These are phyloP conservation scores for Pseudodiploospora longispora DNA, from an alignment of 2,329 filamentous ascomycete species.

Conservation along the genomic window DNA sequence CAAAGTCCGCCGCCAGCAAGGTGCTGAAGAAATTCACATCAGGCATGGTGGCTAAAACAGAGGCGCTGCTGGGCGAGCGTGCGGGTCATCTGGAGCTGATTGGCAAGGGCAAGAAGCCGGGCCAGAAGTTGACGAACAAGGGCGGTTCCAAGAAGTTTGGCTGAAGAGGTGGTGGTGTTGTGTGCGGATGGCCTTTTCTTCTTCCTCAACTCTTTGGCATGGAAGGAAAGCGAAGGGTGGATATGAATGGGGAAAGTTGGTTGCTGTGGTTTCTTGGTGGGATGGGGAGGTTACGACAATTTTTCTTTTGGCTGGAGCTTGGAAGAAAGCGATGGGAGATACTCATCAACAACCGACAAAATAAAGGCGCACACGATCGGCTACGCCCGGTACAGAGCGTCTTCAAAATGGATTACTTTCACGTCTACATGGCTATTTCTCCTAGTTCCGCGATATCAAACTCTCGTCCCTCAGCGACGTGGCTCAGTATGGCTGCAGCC, in stretches of 20 bases:
- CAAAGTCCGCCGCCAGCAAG: constrained; percentile 41
- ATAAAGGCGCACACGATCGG: too few relatives aligned
- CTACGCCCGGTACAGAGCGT: too few relatives aligned
- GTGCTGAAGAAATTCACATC: constrained; percentile 46
- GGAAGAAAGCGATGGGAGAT: neutral
- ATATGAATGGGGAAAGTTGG: neutral
- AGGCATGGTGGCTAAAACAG: constrained; percentile 46
- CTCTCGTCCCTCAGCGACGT: constrained; percentile 30
- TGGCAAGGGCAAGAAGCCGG: constrained; percentile 44
- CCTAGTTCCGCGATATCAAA: constrained; percentile 17
- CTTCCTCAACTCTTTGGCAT: too few relatives aligned
- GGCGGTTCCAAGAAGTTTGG: constrained; percentile 50
- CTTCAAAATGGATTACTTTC: too few relatives aligned
- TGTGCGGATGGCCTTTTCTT: too few relatives aligned
- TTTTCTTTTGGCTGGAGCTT: neutral
- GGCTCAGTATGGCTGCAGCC: constrained; percentile 54
- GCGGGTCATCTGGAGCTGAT: constrained; percentile 54
- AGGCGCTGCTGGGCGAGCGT: constrained; percentile 50
- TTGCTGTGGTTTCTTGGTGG: too few relatives aligned
- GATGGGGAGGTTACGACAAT: too few relatives aligned
- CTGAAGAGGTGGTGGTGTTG: constrained; percentile 22
- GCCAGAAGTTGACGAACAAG: constrained; percentile 32
- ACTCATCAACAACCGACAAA: too few relatives aligned
- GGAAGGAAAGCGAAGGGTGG: too few relatives aligned
- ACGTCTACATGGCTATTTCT: too few relatives aligned